Evolutionary conservation across 1,284 basidiomycete species (phyloP), one percentile per base, ranked within the genome.

Genomic region (Sphagnurus paluster): DNA sequence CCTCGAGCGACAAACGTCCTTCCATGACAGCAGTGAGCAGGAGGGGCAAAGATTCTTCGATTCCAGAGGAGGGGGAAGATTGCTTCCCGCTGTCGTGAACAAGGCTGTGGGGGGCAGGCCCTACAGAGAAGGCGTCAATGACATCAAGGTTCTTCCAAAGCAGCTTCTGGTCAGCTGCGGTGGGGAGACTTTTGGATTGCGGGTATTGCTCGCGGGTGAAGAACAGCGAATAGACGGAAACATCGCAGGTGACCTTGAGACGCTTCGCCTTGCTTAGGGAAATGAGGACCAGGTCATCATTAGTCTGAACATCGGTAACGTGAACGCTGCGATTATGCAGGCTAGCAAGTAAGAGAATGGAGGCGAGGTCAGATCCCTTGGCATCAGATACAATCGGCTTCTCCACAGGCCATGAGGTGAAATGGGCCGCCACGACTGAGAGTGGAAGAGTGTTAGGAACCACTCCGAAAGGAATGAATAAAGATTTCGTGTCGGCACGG

Each of bases 301-400:
- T 79, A 52, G 79, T 87, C 55, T 87, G 84, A 28, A 99, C 92
- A 59, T 96, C 90, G n/a, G 93, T 94, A 53, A 99, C 82, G 67
- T 99, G 96, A 24, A 99, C 83, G 58, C 82, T 86, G 52, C 95
- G 86, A 62, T 79, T 86, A 68, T 99, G 88, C 42, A 99, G 80
- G 60, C 91, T 96, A 11, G 96, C 95, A 37, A 99, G 74, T 21
- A 99, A 78, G 24, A 99, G 79, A 38, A 98, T 82, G 1, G 95
- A 98, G 2, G 97, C 96, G 21, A 99, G 82, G 59, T 97, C 89
- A 1, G 93, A 90, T 16, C 90, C 88, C 57, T 88, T 87, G 5
- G 97, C 96, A 64, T 98, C 90, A 1, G 96, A 97, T 43, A 98
- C 77, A 61, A 99, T 93, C 17, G 89, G 89, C 68, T 94, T 96